A percentile compares a stretch with the other conserved stretches of the same genome.
Conservation (phyloP, 2,329 filamentous ascomycete species). For the Pseudopyricularia cyperi region DNA sequence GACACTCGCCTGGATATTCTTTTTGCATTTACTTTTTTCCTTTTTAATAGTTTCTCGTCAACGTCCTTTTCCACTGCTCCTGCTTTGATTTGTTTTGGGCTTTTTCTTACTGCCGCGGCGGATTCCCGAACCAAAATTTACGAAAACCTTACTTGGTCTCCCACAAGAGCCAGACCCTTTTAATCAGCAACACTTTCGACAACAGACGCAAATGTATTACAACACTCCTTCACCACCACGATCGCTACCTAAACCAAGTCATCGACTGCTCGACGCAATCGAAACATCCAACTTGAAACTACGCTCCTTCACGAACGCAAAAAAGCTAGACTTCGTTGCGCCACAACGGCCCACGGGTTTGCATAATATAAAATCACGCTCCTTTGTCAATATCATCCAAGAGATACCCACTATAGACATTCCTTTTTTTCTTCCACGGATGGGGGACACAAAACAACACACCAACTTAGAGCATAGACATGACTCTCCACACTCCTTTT, state of each 20-base stretch:
- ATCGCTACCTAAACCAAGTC: neutral
- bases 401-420: constrained; percentile 31
- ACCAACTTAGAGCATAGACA: constrained; percentile 2
- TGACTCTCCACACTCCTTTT: constrained; percentile 13
- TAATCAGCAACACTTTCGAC: constrained; percentile 8
- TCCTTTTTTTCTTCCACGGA: constrained; percentile 21
- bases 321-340: constrained; percentile 3
- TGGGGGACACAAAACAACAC: constrained; percentile 18
- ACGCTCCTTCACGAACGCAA: constrained; percentile 22
- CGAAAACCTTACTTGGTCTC: neutral
- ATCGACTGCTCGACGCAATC: constrained; percentile 1
- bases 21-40: constrained; percentile 10
- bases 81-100: constrained; percentile 9
- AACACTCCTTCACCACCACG: constrained; percentile 4
- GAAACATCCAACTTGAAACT: constrained; percentile 8
- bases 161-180: constrained; percentile 13
- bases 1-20: constrained; percentile 9
- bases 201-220: constrained; percentile 7
- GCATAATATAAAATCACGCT: constrained; percentile 14
- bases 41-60: constrained; percentile 12
- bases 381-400: constrained; percentile 15
- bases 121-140: constrained; percentile 2
- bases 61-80: constrained; percentile 5
- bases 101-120: constrained; percentile 4
- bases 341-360: constrained; percentile 9